Percentiles rank a stretch among this genome's conserved stretches.
Conservation (phyloP, 1,284 basidiomycete genomes). For the Fomitopsis schrenkii region DNA sequence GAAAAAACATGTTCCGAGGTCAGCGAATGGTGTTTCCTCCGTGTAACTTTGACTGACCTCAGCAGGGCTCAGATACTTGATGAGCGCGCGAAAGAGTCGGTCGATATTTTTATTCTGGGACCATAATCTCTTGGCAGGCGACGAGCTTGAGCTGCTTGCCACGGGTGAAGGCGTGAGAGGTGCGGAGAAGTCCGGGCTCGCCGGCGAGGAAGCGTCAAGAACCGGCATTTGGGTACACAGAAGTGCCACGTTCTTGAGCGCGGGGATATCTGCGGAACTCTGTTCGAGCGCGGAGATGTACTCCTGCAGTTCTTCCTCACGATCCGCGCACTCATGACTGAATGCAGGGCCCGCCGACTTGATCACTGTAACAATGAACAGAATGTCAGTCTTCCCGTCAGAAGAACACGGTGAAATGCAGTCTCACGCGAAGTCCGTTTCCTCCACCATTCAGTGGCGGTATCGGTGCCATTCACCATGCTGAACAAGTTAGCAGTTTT, state of each 20-base stretch:
- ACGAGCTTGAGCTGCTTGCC: slow-evolving; percentile 31
- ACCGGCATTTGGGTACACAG: slow-evolving; percentile 56
- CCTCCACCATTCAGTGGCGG: slow-evolving; percentile 75
- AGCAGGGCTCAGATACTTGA: slow-evolving; percentile 52
- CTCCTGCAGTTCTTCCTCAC: slow-evolving; percentile 44
- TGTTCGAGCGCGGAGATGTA: slow-evolving; percentile 51
- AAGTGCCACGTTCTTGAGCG: slow-evolving; percentile 57
- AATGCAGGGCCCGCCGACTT: slow-evolving; percentile 42
- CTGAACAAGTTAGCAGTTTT: slow-evolving; percentile 55
- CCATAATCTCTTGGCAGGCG: slow-evolving; percentile 57
- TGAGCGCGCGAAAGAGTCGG: slow-evolving; percentile 56
- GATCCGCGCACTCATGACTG: slow-evolving; percentile 33
- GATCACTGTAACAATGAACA: slow-evolving; percentile 37
- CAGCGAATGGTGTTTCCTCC: slow-evolving; percentile 11
- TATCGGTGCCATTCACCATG: slow-evolving; percentile 53
- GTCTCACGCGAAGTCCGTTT: slow-evolving; percentile 64
- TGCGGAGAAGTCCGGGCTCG: slow-evolving; percentile 49
- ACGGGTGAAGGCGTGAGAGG: slow-evolving; percentile 25
- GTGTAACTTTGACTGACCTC: slow-evolving; percentile 40
- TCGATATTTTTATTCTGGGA: slow-evolving; percentile 62
- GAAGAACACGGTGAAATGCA: slow-evolving; percentile 10
- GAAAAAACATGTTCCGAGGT: slow-evolving; percentile 13
- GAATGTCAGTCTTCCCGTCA: slow-evolving; percentile 15
- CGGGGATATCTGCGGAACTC: slow-evolving; percentile 43
- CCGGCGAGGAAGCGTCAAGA: slow-evolving; percentile 34